Conservation (phyloP, 805 yeast genomes). For the Lipomyces chichibuensis region DNA sequence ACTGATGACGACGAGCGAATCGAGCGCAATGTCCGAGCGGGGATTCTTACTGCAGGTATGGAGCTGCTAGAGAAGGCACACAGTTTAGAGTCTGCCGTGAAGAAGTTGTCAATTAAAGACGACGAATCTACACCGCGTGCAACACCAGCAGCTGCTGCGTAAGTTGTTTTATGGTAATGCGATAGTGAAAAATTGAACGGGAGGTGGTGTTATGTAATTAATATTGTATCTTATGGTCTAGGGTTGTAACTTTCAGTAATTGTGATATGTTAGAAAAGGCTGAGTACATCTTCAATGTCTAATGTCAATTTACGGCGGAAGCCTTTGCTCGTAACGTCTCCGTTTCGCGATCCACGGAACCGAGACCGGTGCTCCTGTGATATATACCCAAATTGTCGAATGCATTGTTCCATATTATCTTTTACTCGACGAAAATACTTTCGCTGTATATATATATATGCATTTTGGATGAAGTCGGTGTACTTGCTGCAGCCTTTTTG, state of each 20-base stretch:
- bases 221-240: not conserved
- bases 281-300: no score
- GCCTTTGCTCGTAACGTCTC: no score
- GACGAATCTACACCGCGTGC: not conserved
- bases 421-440: no score
- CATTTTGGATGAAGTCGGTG: not conserved
- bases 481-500: not conserved
- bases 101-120: not conserved
- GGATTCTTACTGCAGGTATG: conserved; percentile 17
- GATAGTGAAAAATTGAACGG: not conserved
- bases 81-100: not conserved
- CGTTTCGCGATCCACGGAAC: no score
- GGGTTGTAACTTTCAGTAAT: not conserved
- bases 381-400: no score
- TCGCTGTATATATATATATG: not conserved
- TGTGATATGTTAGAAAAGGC: not conserved
- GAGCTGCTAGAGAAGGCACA: conserved; percentile 2
- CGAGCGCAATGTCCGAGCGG: conserved; percentile 30
- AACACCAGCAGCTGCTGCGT: not conserved
- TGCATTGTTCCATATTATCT: no score
- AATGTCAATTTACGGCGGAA: no score
- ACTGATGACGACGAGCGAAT: conserved; percentile 25
- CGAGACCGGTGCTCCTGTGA: no score
- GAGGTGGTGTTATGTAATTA: not conserved
- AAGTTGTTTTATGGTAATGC: not conserved